Evolutionary conservation across 345 rosid genomes (phyloP).

Genomic region (Viola odorata): DNA sequence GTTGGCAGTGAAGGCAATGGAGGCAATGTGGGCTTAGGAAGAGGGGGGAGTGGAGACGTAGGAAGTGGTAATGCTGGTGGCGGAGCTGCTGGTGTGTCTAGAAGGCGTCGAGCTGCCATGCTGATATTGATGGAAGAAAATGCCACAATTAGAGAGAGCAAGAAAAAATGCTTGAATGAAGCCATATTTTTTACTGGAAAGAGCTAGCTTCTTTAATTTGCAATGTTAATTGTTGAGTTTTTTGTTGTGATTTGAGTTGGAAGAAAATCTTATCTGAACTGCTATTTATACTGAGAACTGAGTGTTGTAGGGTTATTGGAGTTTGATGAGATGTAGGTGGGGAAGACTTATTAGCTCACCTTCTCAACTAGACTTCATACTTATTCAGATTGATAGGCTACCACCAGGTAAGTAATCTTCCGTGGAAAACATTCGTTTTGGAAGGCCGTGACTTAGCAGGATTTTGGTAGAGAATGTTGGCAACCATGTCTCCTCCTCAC

Average conservation of each 20-base stretch:
- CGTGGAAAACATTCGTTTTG: neutral
- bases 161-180: neutral
- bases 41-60: neutral
- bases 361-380: neutral
- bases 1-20: conserved; percentile 9
- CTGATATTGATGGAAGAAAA: neutral
- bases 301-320: neutral
- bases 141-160: neutral
- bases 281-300: neutral
- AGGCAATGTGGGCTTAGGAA: conserved; percentile 4
- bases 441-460: neutral
- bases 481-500: neutral
- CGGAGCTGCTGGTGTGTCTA: conserved; percentile 1
- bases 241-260: conserved; percentile 4
- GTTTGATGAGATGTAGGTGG: conserved; percentile 10
- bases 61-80: conserved; percentile 6
- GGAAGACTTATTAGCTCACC: conserved; percentile 5
- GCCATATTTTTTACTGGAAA: neutral
- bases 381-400: too few species aligned
- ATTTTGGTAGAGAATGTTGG: neutral
- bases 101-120: conserved; percentile 12
- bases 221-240: neutral
- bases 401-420: neutral
- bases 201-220: neutral
- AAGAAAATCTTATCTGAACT: neutral